Evolutionary conservation across 495 filamentous ascomycete genomes (phyloP), one percentile per base, ranked within the genome.

Genomic region (Peziza echinospora): DNA sequence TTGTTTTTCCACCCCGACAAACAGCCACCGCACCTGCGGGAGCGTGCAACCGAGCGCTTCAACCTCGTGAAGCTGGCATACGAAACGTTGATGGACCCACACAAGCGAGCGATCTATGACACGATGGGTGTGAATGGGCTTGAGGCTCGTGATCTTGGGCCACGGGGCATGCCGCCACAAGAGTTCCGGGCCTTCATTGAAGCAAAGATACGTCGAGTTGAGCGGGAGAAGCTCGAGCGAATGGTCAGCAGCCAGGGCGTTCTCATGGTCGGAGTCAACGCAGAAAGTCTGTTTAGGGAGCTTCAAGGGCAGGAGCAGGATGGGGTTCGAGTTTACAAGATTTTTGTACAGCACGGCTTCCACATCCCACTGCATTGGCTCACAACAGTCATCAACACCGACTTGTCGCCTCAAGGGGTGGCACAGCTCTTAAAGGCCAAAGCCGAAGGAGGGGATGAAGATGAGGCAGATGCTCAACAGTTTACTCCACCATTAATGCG

Each of bases 1-100:
- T 65, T 71, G n/a, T 66, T 65, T 39, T 72, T 77, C 43, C 70
- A 75, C 46, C 70, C 72, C 9, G 73, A 77, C 50, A 71, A 69
- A 46, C 71, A 75, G 46, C 69, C 73, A 1, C 45, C 64, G 16
- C 59, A 68, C 25, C 56, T 67, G 25, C 66, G 60, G 23, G 60
- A 67, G 10, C 57, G 64, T 3, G 71, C 73, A 6, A 59, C 63
- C 24, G 59, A 48, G 17, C 66, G 74, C 19, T 72, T 75, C 26
- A 64, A 55, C 24, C 54, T 58, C 22, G 68, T 73, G 34, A 63
- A 67, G 19, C 61, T 63, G 5, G 73, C 73, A 5, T 74, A 73
- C 26, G 69, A 73, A 52, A 69, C 66, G 1, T 62, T 77, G 5
- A 63, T 66, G 19, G 67, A 76, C 47, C 66, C 67, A n/a, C 62